Conservation (phyloP, 2,329 filamentous ascomycete species). For the Epichloe sp. region DNA sequence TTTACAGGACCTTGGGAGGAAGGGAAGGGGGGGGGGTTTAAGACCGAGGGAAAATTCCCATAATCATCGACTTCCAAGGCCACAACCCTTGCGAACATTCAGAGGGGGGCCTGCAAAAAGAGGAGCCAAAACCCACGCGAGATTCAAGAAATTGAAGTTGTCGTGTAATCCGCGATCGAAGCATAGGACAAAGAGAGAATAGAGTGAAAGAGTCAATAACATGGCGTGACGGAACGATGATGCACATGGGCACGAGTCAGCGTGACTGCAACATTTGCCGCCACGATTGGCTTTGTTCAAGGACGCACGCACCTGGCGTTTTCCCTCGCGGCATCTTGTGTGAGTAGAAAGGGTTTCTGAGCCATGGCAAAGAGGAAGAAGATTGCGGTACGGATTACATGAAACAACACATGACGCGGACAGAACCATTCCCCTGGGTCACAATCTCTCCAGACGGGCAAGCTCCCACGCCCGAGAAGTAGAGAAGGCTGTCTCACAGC, state of each 20-base stretch:
- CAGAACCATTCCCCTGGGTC: conserved; percentile 1
- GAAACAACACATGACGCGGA: background rate
- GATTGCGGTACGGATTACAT: too few species aligned
- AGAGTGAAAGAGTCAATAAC: background rate
- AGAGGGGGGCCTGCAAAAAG: background rate
- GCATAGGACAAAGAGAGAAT: background rate
- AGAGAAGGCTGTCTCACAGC: background rate
- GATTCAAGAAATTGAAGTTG: background rate
- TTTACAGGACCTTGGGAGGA: too few species aligned
- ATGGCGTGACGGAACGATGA: background rate
- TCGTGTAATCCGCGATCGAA: background rate
- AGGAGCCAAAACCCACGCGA: background rate
- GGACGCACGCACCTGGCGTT: background rate
- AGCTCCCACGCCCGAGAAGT: background rate
- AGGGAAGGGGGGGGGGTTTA: background rate
- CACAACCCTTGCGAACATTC: background rate
- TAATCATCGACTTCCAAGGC: background rate
- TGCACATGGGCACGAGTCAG: background rate
- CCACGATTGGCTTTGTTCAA: background rate
- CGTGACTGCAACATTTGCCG: background rate
- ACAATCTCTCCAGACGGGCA: background rate
- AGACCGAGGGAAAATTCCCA: background rate
- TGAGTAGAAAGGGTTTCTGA: too few species aligned
- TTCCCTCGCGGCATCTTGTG: background rate
- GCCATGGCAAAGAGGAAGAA: too few species aligned